Percentiles rank a stretch among this genome's conserved stretches.
These are phyloP conservation scores for Fimicolochytrium jonesii DNA, from an alignment of 192 early-diverging fungal species.

Conservation along the genomic window DNA sequence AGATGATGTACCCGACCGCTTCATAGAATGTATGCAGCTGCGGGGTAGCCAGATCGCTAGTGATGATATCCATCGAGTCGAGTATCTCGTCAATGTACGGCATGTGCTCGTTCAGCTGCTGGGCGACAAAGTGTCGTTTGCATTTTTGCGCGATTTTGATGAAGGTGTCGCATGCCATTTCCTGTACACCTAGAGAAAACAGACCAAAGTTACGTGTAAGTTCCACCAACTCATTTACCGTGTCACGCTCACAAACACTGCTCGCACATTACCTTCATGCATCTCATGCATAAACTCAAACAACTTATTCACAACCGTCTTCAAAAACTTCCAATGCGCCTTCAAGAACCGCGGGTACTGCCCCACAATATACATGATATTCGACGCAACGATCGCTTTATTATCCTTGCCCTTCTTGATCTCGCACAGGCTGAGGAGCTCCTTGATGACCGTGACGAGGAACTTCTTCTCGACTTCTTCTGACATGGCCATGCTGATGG, in stretches of 20 bases:
- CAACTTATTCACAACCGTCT: constrained; percentile 99
- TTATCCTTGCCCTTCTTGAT: constrained; percentile 99
- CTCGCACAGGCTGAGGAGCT: constrained; percentile 90
- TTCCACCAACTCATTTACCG: constrained; percentile 6
- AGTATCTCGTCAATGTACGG: constrained; percentile 99
- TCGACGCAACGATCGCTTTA: constrained; percentile 98
- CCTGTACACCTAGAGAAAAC: constrained; percentile 75
- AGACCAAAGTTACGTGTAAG: not conserved
- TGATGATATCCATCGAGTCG: constrained; percentile 70
- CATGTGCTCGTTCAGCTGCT: constrained; percentile 80
- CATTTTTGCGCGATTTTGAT: constrained; percentile 99
- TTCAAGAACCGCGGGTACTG: constrained; percentile 99
- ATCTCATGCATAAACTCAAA: constrained; percentile 99
- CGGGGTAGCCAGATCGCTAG: constrained; percentile 82
- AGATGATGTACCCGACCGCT: constrained; percentile 96
- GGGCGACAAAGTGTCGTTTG: constrained; percentile 89
- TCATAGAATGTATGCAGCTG: constrained; percentile 97
- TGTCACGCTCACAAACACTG: not conserved
- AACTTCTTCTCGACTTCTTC: constrained; percentile 97
- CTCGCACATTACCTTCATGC: constrained; percentile 66
- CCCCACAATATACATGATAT: constrained; percentile 99
- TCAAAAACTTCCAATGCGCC: constrained; percentile 99
- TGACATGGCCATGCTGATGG: constrained; percentile 93
- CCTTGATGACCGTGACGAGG: constrained; percentile 98
- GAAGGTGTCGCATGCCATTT: constrained; percentile 99